Conservation (phyloP, 441 rosid species). For the Heliophila coronopifolia region DNA sequence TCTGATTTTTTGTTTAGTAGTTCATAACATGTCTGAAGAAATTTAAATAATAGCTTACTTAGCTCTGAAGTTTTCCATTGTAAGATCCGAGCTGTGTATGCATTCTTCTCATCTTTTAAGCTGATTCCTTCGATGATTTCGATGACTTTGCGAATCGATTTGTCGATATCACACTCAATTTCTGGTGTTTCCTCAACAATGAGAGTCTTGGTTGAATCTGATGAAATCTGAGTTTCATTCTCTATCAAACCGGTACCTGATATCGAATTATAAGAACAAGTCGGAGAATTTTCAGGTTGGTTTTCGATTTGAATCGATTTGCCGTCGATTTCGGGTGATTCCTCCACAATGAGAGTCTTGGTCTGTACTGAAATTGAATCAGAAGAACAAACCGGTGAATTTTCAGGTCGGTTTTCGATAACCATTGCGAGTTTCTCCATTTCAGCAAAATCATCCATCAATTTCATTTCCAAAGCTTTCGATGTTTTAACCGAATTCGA, state of each 20-base stretch:
- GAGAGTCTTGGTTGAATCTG: constrained; percentile 29
- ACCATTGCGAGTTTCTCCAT: constrained; percentile 79
- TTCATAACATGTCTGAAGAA: constrained; percentile 54
- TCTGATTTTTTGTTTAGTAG: constrained; percentile 47
- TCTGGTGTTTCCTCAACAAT: constrained; percentile 22
- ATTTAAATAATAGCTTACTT: constrained; percentile 38
- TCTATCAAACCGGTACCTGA: constrained; percentile 32
- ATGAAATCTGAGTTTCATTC: constrained; percentile 31
- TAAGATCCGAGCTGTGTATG: constrained; percentile 59
- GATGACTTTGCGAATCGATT: constrained; percentile 52
- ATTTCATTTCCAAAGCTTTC: constrained; percentile 53
- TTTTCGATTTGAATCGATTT: too few species aligned
- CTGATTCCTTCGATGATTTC: constrained; percentile 54
- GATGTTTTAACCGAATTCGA: constrained; percentile 35
- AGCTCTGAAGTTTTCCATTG: constrained; percentile 81
- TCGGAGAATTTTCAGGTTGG: constrained; percentile 37
- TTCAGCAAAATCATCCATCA: constrained; percentile 79
- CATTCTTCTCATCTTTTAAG: constrained; percentile 39
- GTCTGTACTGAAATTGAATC: constrained; percentile 32
- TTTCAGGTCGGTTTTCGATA: constrained; percentile 38
- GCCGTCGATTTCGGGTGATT: too few species aligned
- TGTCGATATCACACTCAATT: constrained; percentile 37
- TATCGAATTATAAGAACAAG: constrained; percentile 26
- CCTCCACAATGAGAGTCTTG: too few species aligned
- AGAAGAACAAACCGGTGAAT: constrained; percentile 28